Evolutionary conservation across 805 yeast genomes (phyloP), one percentile per base, ranked within the genome.

Genomic region (Phaffomyces opuntiae): DNA sequence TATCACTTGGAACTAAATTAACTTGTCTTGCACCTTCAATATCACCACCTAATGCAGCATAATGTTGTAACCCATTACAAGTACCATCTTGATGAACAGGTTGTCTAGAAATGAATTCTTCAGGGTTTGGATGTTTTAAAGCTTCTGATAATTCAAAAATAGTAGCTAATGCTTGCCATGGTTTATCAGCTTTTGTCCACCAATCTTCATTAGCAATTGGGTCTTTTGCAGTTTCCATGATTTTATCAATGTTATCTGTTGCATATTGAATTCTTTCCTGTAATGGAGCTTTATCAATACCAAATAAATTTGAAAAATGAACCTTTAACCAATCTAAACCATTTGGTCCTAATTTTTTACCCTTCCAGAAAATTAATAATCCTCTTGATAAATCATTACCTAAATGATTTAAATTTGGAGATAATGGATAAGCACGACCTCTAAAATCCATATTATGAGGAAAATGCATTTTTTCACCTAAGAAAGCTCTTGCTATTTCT

Each of bases 401-500:
- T 54, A 85, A 69, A 62, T 85, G 93, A 59, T 85, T 85, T 59
- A 85, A 81, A 63, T 83, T 85, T 24, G 91, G 89, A 2, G 89
- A 78, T 37, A 85, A 64, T 24, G 95, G 95, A 57, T 85, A 85
- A 2, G 91, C 88, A 63, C 95, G 76, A 8, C 95, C 95, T 66
- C 95, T 75, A 57, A 85, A 85, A 63, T 85, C 95, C 46, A 85
- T 66, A 51, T 83, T 83, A 59, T 86, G 91, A 9, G 95, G 93
- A 68, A 85, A 85, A 59, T 75, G 84, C 55, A 85, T 75, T 54
- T 74, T 74, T 61, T 85, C 93, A 24, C 95, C 95, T 25, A 84
- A 66, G 64, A 83, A 88, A 0, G 96, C 96, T 52, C 98, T 75
- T 0, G 99, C 98, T 60, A 93, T 88, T 64, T 93, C 99, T 43